Base-by-base conservation (phyloP, 2,329 filamentous ascomycete genomes). In the Hypoxylon rubiginosum region DNA sequence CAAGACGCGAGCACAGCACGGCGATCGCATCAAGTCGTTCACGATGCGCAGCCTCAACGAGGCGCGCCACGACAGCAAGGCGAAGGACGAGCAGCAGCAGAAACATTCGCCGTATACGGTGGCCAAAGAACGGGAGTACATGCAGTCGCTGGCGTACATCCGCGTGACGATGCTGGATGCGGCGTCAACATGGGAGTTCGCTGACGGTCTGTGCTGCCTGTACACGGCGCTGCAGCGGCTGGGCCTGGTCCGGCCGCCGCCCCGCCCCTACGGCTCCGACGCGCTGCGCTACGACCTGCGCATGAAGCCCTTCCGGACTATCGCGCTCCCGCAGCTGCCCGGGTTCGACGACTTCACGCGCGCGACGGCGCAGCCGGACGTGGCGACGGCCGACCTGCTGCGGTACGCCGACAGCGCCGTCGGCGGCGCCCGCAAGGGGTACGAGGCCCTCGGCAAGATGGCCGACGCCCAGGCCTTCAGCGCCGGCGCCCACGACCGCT, bases 301-400 rank as follows among this genome's bases (percentile, higher is more conserved):
- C 63, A 96, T 97, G 92, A 92, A 91, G 73, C 92, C 93, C 0
- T 97, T 97, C 74, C 82, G 90, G 0, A 77, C 82, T 7, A 86
- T 97, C 60, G 85, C 86, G 9, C 83, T 92, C 1, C 92, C 93
- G 0, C 86, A 88, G 64, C 82, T 92, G 11, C 89, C 92, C 0
- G 80, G 86, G 0, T 91, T 87, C 67, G 86, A 88, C 6, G 86
- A 89, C 13, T 93, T 92, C 66, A 71, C 77, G 8, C 69, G 72
- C 4, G 81, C 82, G n/a, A 79, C 80, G 5, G 71, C 68, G 19
- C 82, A 85, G 71, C 72, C 79, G 0, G 79, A 81, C 15, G 75
- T 76, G 5, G 69, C 79, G 2, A 79, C 80, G 1, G 51, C 69
- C 0, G 79, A 81, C 1, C 76, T 89, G 2, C 78, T 86, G 17